These are phyloP conservation scores for Ceratopteris richardii DNA, from an alignment of 75 land plant species.

Conservation along the genomic window DNA sequence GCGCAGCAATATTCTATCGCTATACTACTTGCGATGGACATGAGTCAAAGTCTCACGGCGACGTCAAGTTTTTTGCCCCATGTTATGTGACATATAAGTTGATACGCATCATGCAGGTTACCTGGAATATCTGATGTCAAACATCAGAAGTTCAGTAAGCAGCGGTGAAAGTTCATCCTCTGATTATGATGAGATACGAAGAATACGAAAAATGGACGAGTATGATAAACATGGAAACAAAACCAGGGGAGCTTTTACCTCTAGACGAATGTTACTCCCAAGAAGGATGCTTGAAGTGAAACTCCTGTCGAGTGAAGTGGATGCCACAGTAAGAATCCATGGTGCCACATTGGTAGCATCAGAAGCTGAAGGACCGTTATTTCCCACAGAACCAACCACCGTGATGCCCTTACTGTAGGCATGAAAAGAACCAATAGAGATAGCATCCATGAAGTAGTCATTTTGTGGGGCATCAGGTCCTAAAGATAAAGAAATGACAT, in stretches of 20 bases:
- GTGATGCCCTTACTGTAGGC: constrained; percentile 39
- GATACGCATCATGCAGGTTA: no score
- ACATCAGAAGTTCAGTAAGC: no score
- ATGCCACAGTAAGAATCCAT: constrained; percentile 73
- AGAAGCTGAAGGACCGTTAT: constrained; percentile 42
- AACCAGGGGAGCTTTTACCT: constrained; percentile 16
- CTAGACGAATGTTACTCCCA: constrained; percentile 22
- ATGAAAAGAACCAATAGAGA: constrained; percentile 73
- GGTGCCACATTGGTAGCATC: constrained; percentile 70
- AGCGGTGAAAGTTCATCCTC: no score
- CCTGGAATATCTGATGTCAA: no score
- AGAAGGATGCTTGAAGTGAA: constrained; percentile 40
- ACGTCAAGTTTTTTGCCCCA: no score
- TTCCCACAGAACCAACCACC: constrained; percentile 70
- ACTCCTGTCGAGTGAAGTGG: constrained; percentile 58
- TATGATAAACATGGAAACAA: no score
- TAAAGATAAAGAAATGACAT: constrained; percentile 59
- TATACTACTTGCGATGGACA: no score
- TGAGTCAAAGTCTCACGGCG: no score
- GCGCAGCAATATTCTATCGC: no score
- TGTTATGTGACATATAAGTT: no score
- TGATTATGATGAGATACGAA: no score
- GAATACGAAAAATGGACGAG: no score
- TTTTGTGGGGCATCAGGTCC: constrained; percentile 58
- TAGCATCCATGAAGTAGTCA: constrained; percentile 62